Conservation (phyloP, 2,329 filamentous ascomycete species). For the Arthrinium phaeospermum region DNA sequence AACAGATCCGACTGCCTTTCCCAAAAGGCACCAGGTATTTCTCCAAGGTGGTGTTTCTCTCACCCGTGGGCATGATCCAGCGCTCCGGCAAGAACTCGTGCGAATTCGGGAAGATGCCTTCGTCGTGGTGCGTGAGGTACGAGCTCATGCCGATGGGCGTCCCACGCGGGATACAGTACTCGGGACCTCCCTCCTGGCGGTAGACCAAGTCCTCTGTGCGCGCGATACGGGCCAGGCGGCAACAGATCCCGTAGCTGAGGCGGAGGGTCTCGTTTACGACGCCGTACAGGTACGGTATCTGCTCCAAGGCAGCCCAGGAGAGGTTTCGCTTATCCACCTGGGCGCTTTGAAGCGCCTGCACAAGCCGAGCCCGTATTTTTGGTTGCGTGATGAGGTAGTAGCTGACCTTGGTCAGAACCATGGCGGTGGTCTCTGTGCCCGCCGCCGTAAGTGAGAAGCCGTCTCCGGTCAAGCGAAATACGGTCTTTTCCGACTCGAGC, state of each 20-base stretch:
- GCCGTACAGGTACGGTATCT: background rate
- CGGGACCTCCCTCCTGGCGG: too few relatives aligned
- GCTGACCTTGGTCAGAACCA: slow-evolving; percentile 15
- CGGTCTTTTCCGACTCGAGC: slow-evolving; percentile 41
- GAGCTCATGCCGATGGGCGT: slow-evolving; percentile 46
- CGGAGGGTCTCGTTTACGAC: background rate
- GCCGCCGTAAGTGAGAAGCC: slow-evolving; percentile 45
- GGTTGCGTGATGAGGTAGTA: background rate
- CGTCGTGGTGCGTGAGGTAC: slow-evolving; percentile 45
- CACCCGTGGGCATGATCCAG: slow-evolving; percentile 40
- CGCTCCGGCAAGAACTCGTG: slow-evolving; percentile 46
- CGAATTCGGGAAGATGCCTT: slow-evolving; percentile 43
- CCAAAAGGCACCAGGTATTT: slow-evolving; percentile 46
- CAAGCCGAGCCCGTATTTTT: background rate
- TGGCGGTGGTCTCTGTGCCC: slow-evolving; percentile 46
- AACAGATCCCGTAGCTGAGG: background rate
- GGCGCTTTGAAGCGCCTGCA: background rate
- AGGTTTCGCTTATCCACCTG: too few relatives aligned
- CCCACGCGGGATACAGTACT: slow-evolving; percentile 24
- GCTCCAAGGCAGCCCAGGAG: background rate
- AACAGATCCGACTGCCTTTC: slow-evolving; percentile 48
- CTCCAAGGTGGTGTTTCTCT: slow-evolving; percentile 37
- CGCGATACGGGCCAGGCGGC: too few relatives aligned
- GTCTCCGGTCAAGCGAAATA: slow-evolving; percentile 44
- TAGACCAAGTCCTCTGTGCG: too few relatives aligned